A percentile compares a stretch with the other conserved stretches of the same genome.
Conservation (phyloP, 2,329 filamentous ascomycete genomes). For the Neophaeococcomyces mojaviensis region DNA sequence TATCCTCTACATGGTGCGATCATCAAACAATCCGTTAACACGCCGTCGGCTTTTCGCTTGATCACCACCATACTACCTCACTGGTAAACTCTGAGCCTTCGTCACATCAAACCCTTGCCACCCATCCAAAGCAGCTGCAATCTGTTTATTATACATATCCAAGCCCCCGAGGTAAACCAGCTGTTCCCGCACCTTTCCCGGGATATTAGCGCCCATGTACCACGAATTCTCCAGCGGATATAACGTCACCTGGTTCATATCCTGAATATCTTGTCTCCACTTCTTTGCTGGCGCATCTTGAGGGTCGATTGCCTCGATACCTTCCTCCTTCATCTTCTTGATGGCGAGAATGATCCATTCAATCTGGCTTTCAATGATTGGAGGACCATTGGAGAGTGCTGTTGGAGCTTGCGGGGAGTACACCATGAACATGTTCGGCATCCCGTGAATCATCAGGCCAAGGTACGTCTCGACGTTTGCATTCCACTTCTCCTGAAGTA, state of each 20-base stretch:
- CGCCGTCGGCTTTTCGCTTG: too few relatives aligned
- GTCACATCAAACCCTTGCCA: constrained; percentile 3
- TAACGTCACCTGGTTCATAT: constrained; percentile 36
- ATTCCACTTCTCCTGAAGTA: constrained; percentile 32
- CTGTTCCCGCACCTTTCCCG: constrained; percentile 47
- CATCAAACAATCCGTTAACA: too few relatives aligned
- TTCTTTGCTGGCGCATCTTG: constrained; percentile 38
- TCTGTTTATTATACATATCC: constrained; percentile 9
- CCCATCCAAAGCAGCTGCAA: constrained; percentile 8
- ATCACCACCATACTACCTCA: too few relatives aligned
- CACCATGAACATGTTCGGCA: constrained; percentile 44
- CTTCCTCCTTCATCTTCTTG: constrained; percentile 30
- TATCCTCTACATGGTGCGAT: too few relatives aligned
- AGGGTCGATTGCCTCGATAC: constrained; percentile 45
- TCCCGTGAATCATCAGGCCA: constrained; percentile 35
- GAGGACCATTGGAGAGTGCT: constrained; percentile 49
- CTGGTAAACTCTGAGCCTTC: not conserved
- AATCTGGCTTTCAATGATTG: constrained; percentile 49
- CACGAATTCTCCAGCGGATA: constrained; percentile 44
- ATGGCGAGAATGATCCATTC: constrained; percentile 47
- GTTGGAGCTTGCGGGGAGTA: constrained; percentile 52
- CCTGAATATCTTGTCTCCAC: constrained; percentile 45
- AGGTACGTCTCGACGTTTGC: constrained; percentile 34
- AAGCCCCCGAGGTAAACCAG: constrained; percentile 26
- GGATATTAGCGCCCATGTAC: constrained; percentile 50